Evolutionary conservation across 208 protist genomes (phyloP).

Genomic region (Entamoeba moshkovskii): DNA sequence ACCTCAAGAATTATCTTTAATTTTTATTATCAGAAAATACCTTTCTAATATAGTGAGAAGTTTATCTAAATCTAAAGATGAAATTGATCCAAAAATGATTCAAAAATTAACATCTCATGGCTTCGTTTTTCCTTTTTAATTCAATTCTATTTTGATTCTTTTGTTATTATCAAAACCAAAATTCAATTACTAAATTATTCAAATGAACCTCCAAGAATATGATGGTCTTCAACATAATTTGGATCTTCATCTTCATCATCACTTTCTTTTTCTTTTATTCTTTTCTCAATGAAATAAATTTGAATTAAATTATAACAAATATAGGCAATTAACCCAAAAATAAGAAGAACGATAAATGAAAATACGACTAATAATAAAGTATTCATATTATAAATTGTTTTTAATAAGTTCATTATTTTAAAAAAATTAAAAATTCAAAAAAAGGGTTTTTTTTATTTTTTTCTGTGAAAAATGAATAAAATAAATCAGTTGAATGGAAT

Average conservation of each 20-base stretch:
- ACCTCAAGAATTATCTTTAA: not conserved
- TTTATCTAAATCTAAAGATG: not conserved
- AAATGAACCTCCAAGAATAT: not conserved
- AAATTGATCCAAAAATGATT: not conserved
- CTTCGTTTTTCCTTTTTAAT: not conserved
- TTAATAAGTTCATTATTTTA: not conserved
- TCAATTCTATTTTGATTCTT: too few relatives aligned
- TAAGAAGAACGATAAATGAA: not conserved
- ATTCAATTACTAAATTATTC: not conserved
- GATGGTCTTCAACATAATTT: not conserved
- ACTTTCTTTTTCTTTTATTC: not conserved
- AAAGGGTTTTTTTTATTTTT: not conserved
- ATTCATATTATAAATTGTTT: not conserved
- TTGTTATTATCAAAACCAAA: too few relatives aligned
- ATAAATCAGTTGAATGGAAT: not conserved
- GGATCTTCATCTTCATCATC: not conserved
- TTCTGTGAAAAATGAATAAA: not conserved
- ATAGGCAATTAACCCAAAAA: not conserved
- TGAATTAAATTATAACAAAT: not conserved
- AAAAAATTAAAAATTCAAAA: not conserved
- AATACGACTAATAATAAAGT: not conserved
- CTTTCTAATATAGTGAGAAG: not conserved
- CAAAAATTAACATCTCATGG: not conserved
- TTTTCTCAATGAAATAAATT: not conserved
- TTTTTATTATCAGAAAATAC: not conserved